These are phyloP conservation scores for Colletotrichum falcatum DNA, from an alignment of 2,329 filamentous ascomycete species.

Conservation along the genomic window DNA sequence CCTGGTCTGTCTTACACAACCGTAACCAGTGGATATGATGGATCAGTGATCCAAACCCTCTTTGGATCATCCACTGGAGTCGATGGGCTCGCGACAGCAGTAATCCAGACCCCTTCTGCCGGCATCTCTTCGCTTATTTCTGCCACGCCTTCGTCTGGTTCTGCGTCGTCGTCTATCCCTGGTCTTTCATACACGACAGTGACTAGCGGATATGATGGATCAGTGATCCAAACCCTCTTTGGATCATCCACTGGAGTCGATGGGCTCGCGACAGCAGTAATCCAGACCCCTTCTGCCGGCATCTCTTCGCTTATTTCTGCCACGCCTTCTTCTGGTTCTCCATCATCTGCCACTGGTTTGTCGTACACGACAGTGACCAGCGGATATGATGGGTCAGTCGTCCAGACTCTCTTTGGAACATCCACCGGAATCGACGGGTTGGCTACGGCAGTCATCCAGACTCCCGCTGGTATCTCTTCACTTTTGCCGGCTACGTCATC, in stretches of 20 bases:
- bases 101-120: constrained; percentile 11
- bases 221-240: not conserved
- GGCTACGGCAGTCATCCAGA: constrained; percentile 13
- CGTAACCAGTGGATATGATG: constrained; percentile 1
- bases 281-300: constrained; percentile 15
- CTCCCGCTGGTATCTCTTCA: not conserved
- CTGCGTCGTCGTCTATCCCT: no score
- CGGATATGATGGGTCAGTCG: constrained; percentile 15
- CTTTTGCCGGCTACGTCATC: no score
- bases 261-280: constrained; percentile 15
- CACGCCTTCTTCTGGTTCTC: no score
- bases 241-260: not conserved
- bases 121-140: no score
- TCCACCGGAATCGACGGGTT: constrained; percentile 7
- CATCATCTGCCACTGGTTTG: no score
- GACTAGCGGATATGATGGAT: constrained; percentile 9
- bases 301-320: no score
- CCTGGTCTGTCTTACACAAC: not conserved
- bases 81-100: constrained; percentile 16
- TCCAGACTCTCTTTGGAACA: not conserved
- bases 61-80: not conserved
- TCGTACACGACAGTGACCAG: not conserved
- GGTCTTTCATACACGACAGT: not conserved
- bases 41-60: constrained; percentile 2
- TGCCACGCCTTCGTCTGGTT: no score